Conservation (phyloP, 2,329 filamentous ascomycete species). For the Pseudonectria foliicola region DNA sequence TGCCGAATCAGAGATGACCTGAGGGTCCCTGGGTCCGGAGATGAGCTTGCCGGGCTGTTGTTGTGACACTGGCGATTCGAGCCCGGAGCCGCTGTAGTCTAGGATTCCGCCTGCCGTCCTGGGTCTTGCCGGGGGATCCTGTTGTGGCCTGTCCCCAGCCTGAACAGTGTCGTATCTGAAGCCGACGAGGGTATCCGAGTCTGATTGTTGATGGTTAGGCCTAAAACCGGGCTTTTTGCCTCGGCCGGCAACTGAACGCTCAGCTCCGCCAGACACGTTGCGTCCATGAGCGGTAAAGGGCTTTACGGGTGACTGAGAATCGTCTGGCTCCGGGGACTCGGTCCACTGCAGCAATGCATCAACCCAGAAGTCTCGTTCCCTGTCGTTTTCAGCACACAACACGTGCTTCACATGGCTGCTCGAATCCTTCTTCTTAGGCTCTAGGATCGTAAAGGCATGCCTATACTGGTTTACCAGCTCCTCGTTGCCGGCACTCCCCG, state of each 20-base stretch:
- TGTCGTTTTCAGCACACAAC: slow-evolving; percentile 89
- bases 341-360: slow-evolving; percentile 85
- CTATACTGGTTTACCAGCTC: slow-evolving; percentile 91
- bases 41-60: slow-evolving; percentile 49
- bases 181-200: slow-evolving; percentile 45
- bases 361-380: slow-evolving; percentile 90
- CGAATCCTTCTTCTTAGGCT: slow-evolving; percentile 95
- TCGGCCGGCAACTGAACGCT: slow-evolving; percentile 16
- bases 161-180: slow-evolving; percentile 52
- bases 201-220: slow-evolving; percentile 29
- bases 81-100: slow-evolving; percentile 28
- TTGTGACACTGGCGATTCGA: slow-evolving; percentile 28
- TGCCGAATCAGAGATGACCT: slow-evolving; percentile 75
- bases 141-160: slow-evolving; percentile 43
- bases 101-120: slow-evolving; percentile 29
- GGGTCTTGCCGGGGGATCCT: slow-evolving; percentile 29
- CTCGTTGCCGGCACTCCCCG: slow-evolving; percentile 49
- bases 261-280: slow-evolving; percentile 28
- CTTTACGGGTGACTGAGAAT: slow-evolving; percentile 31
- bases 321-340: slow-evolving; percentile 59
- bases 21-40: slow-evolving; percentile 76
- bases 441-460: slow-evolving; percentile 89
- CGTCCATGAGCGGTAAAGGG: slow-evolving; percentile 30
- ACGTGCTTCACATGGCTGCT: slow-evolving; percentile 85
- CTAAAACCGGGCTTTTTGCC: slow-evolving; percentile 28